Base-by-base conservation (phyloP, 805 yeast species). In the Torulaspora indica region DNA sequence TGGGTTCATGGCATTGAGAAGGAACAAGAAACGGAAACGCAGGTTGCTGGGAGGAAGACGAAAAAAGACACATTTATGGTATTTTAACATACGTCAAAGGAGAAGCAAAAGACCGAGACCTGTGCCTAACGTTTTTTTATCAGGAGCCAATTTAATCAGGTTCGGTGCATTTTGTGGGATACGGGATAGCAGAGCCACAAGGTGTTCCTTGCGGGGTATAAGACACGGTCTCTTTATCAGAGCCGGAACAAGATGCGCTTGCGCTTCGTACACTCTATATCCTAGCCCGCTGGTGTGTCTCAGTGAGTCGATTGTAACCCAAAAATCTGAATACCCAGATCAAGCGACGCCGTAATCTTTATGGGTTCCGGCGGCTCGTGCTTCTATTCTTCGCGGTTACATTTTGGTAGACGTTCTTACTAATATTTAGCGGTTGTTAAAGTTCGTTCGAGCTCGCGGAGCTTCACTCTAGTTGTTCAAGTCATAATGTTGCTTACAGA, bases 161-260 rank as follows among this genome's bases (percentile, higher is more conserved):
- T 56, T 47, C 38, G 63, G 63, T 3, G 23, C 39, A 2, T 48
- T 45, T 41, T 42, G 49, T n/a, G 57, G 56, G 8, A 35, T 32
- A 17, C 51, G 42, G 17, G 61, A 56, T 33, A 34, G 43, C 7
- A 51, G 63, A 22, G 31, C 52, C n/a, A 34, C 43, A 7, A 36
- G 48, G 32, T 58, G 61, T 38, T 52, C 55, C 3, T 46, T 48
- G 32, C 46, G 48, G 23, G 58, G 59, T 1, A 35, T 52, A 6
- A 43, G 43, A 8, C 60, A 55, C 28, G 55, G 52, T 5, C 30
- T 42, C n/a, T 37, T 38, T 18, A 41, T 50, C 13, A 53, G 42
- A 15, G 46, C 55, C 2, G 48, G 52, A 3, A n/a, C 37, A 9
- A 31, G 42, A 31, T 56, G 63, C 32, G 35, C 41, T 9, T 58